Evolutionary conservation across 1,139 yeast species (phyloP).

Genomic region (Hyphopichia burtonii): DNA sequence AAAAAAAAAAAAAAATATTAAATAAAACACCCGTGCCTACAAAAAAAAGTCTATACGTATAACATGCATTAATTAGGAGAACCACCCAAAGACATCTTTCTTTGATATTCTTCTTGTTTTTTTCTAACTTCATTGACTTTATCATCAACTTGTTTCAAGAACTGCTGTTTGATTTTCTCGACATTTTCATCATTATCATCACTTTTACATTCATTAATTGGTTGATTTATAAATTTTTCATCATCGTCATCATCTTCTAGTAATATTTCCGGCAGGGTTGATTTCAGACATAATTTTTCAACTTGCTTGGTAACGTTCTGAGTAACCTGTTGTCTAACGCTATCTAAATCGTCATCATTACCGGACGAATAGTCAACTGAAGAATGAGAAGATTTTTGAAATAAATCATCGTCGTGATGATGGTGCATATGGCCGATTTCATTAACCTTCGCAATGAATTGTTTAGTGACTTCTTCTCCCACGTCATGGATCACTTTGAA

Average conservation of each 20-base stretch:
- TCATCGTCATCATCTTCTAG: constrained; percentile 5
- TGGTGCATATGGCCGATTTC: constrained; percentile 15
- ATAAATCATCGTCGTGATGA: neutral
- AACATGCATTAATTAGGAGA: neutral
- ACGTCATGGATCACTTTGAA: constrained; percentile 21
- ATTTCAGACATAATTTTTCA: constrained; percentile 16
- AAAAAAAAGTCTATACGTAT: neutral
- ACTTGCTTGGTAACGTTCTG: constrained; percentile 22
- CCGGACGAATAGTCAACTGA: constrained; percentile 6
- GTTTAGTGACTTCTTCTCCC: constrained; percentile 23
- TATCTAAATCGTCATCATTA: constrained; percentile 14
- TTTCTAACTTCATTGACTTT: constrained; percentile 12
- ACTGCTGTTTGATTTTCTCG: constrained; percentile 17
- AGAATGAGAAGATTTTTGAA: constrained; percentile 12
- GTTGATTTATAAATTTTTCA: constrained; percentile 3
- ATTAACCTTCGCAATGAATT: constrained; percentile 22
- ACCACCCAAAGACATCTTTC: constrained; percentile 1
- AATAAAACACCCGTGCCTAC: neutral
- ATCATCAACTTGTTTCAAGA: constrained; percentile 21
- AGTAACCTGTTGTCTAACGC: constrained; percentile 21
- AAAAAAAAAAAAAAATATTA: too few relatives aligned
- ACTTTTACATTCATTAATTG: constrained; percentile 3
- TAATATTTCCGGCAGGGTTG: constrained; percentile 10
- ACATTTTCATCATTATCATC: constrained; percentile 12
- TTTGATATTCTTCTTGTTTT: constrained; percentile 11